A percentile compares a stretch with the other conserved stretches of the same genome.
Conservation (phyloP, 768 basidiomycete species). For the Naematelia aurantialba region DNA sequence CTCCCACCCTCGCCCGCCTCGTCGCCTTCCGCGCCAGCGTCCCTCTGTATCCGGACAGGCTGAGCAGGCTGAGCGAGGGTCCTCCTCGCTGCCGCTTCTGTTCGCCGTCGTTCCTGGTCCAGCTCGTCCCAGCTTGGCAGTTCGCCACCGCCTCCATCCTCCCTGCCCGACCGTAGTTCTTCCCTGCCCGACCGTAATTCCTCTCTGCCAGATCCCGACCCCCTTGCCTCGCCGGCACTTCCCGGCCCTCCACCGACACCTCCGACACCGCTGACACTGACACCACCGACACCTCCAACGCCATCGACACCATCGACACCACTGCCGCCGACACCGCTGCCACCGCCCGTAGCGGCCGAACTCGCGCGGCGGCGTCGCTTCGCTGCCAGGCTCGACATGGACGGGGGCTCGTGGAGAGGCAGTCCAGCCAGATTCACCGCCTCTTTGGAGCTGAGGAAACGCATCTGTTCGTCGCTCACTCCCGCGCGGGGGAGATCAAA, state of each 20-base stretch:
- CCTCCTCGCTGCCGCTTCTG: conserved; percentile 16
- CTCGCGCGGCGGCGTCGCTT: conserved; percentile 8
- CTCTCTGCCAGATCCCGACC: too few relatives aligned
- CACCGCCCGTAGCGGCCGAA: conserved; percentile 6
- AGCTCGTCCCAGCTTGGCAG: conserved; percentile 21
- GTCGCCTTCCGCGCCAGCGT: background rate
- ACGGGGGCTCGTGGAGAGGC: conserved; percentile 22
- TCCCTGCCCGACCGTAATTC: too few relatives aligned
- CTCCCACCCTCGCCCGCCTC: background rate
- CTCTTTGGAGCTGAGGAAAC: conserved; percentile 27
- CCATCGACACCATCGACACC: background rate
- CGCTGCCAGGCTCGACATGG: too few relatives aligned
- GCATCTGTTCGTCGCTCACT: conserved; percentile 34
- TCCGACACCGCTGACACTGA: conserved; percentile 1
- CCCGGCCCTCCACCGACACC: background rate
- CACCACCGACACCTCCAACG: background rate
- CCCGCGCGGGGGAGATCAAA: conserved; percentile 38
- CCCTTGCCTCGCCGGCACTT: background rate
- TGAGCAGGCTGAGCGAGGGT: conserved; percentile 7
- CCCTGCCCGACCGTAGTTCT: too few relatives aligned
- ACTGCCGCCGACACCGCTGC: background rate
- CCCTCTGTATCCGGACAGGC: background rate
- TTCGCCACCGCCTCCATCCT: too few relatives aligned
- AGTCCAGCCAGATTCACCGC: conserved; percentile 23
- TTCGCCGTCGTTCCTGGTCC: conserved; percentile 18